Evolutionary conservation across 2,329 filamentous ascomycete genomes (phyloP).

Genomic region (Aspergillus pseudoterreus): DNA sequence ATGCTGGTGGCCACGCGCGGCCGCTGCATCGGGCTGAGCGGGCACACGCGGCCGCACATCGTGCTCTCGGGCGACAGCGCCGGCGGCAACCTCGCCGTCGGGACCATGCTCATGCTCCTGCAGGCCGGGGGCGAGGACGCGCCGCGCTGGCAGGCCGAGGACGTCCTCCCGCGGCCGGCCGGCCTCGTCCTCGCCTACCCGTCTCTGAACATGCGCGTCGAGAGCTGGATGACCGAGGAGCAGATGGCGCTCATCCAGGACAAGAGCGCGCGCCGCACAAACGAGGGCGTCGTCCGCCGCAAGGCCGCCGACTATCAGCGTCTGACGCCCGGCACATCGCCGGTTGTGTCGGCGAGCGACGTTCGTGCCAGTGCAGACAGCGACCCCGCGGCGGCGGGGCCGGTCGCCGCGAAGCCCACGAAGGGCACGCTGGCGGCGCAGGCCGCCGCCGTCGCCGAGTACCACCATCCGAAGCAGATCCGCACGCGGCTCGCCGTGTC

Average conservation of each 20-base stretch:
- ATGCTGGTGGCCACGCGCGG: conserved; percentile 69
- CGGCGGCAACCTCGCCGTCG: conserved; percentile 75
- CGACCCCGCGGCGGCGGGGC: too few species aligned
- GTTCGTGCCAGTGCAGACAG: conserved; percentile 28
- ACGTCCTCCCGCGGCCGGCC: conserved; percentile 67
- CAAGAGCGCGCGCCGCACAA: conserved; percentile 70
- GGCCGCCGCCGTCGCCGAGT: conserved; percentile 26
- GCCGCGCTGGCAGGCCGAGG: conserved; percentile 54
- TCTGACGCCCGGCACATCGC: conserved; percentile 69
- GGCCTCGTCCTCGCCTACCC: conserved; percentile 87
- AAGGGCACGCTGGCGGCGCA: conserved; percentile 35
- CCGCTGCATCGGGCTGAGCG: conserved; percentile 70
- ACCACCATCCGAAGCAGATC: conserved; percentile 49
- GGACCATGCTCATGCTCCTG: conserved; percentile 82
- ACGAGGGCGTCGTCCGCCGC: conserved; percentile 70
- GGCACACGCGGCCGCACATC: conserved; percentile 61
- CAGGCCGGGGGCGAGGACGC: conserved; percentile 63
- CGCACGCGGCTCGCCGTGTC: conserved; percentile 88
- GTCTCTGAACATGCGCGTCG: conserved; percentile 91
- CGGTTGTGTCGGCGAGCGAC: conserved; percentile 51
- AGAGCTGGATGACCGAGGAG: conserved; percentile 98
- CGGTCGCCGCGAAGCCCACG: conserved; percentile 23
- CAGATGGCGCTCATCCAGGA: conserved; percentile 94
- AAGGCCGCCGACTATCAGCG: conserved; percentile 89
- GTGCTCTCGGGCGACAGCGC: conserved; percentile 77